phyloP scores from a whole-genome alignment of 2,329 filamentous ascomycete genomes.

The Cercospora sesami region DNA sequence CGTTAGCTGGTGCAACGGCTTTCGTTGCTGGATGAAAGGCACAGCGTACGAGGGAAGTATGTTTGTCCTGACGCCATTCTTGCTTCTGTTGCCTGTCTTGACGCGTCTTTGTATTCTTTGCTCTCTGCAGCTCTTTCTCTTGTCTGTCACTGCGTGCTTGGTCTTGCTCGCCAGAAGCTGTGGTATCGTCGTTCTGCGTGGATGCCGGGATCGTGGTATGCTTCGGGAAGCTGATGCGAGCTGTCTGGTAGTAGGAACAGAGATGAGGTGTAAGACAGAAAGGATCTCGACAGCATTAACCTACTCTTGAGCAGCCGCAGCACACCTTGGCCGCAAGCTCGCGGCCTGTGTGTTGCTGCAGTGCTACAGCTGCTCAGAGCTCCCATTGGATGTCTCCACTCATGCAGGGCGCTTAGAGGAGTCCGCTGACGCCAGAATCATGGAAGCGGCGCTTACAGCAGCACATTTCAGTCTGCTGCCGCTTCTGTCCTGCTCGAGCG shows the following conservation, averaged over 20 bases:
- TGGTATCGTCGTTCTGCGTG: neutral
- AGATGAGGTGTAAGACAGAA: neutral
- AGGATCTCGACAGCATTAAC: neutral
- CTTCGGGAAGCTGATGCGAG: neutral
- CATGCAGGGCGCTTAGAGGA: slow-evolving; percentile 22
- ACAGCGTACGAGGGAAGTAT: neutral
- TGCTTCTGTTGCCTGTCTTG: neutral
- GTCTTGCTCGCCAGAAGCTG: neutral
- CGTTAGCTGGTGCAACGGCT: neutral
- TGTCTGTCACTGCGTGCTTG: neutral
- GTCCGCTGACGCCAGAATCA: slow-evolving; percentile 12
- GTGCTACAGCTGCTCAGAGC: slow-evolving; percentile 19
- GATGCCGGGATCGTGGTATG: neutral
- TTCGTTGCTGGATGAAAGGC: neutral
- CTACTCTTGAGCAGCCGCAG: slow-evolving; percentile 11
- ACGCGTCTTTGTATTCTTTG: too few species aligned
- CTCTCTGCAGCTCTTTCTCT: neutral
- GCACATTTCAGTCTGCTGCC: neutral
- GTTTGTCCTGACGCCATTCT: neutral
- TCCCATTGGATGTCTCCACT: slow-evolving; percentile 21
- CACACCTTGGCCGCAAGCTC: slow-evolving; percentile 21
- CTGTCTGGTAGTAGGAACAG: neutral
- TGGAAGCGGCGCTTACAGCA: slow-evolving; percentile 21
- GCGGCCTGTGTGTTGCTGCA: slow-evolving; percentile 18
- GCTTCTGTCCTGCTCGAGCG: neutral